phyloP scores from a whole-genome alignment of 805 yeast species.

The Cyberlindnera subsufficiens region DNA sequence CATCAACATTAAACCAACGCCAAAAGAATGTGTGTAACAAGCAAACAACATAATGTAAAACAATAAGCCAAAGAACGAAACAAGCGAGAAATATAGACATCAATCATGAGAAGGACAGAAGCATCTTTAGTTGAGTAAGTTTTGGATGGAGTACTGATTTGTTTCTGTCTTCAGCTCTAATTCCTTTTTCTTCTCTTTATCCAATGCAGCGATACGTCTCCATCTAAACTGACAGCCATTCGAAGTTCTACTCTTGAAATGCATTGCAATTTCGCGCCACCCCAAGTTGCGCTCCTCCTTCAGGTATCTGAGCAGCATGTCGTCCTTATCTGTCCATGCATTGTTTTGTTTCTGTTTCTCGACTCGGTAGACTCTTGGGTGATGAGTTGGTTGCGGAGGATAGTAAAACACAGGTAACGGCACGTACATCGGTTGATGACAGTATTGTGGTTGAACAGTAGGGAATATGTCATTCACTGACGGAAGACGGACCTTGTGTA shows the following conservation, averaged over 20 bases:
- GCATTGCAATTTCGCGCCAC: slow-evolving; percentile 69
- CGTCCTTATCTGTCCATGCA: slow-evolving; percentile 67
- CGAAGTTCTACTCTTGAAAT: slow-evolving; percentile 64
- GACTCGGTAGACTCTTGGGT: slow-evolving; percentile 1
- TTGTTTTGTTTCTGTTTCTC: slow-evolving; percentile 21
- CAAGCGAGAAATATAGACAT: too few relatives aligned
- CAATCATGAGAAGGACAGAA: too few relatives aligned
- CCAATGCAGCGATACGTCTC: slow-evolving; percentile 40
- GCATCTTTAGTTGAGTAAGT: too few relatives aligned
- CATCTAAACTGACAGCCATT: slow-evolving; percentile 76
- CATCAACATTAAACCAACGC: too few relatives aligned
- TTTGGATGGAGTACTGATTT: too few relatives aligned
- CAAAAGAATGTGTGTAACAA: too few relatives aligned
- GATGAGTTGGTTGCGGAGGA: neutral
- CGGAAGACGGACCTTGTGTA: slow-evolving; percentile 21
- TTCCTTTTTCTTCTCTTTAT: slow-evolving; percentile 3
- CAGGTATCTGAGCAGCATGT: slow-evolving; percentile 48
- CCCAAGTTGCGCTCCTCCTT: slow-evolving; percentile 67
- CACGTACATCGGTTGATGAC: neutral
- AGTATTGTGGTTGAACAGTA: slow-evolving; percentile 4
- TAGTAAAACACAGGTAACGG: too few relatives aligned
- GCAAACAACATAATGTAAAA: too few relatives aligned
- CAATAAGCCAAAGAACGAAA: too few relatives aligned
- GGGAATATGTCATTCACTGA: slow-evolving; percentile 23
- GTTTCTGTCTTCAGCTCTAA: neutral